A percentile compares a stretch with the other conserved stretches of the same genome.
Conservation (phyloP, 1,284 basidiomycete genomes). For the Porodaedalea pini region DNA sequence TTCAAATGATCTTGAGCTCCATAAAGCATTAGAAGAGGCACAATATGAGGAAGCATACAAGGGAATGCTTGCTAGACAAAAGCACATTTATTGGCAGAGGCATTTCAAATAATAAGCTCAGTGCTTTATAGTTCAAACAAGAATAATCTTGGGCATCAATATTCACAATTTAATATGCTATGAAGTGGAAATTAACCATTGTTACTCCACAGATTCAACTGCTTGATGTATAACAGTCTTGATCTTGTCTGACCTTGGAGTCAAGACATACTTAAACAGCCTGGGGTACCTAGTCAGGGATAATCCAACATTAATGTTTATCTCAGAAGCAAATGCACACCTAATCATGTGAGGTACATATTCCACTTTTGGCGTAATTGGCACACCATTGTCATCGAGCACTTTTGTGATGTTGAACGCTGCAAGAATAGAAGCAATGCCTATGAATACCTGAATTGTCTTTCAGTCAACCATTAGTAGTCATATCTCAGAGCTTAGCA, state of each 20-base stretch:
- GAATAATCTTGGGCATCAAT: too few relatives aligned
- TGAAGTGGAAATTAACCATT: too few relatives aligned
- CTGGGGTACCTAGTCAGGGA: slow-evolving; percentile 5
- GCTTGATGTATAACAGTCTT: slow-evolving; percentile 3
- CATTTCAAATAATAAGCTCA: too few relatives aligned
- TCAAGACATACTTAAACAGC: slow-evolving; percentile 15
- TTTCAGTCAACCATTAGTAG: background rate
- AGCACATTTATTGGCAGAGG: too few relatives aligned
- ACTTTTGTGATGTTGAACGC: slow-evolving; percentile 17
- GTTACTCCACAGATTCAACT: slow-evolving; percentile 5
- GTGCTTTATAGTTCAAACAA: too few relatives aligned
- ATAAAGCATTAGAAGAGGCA: too few relatives aligned
- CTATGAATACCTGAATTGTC: slow-evolving; percentile 7
- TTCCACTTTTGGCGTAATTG: slow-evolving; percentile 4
- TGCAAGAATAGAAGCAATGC: slow-evolving; percentile 11
- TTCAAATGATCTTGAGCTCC: too few relatives aligned
- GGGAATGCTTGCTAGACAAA: too few relatives aligned
- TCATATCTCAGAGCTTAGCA: background rate
- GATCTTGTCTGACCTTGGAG: slow-evolving; percentile 5
- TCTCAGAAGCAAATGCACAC: background rate
- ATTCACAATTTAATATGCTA: too few relatives aligned
- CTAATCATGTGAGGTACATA: slow-evolving; percentile 2
- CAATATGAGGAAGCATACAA: too few relatives aligned
- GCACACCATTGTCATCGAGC: slow-evolving; percentile 9
- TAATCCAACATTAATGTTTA: too few relatives aligned